Conservation (phyloP, 495 filamentous ascomycete genomes). For the Aspergillus egyptiacus region DNA sequence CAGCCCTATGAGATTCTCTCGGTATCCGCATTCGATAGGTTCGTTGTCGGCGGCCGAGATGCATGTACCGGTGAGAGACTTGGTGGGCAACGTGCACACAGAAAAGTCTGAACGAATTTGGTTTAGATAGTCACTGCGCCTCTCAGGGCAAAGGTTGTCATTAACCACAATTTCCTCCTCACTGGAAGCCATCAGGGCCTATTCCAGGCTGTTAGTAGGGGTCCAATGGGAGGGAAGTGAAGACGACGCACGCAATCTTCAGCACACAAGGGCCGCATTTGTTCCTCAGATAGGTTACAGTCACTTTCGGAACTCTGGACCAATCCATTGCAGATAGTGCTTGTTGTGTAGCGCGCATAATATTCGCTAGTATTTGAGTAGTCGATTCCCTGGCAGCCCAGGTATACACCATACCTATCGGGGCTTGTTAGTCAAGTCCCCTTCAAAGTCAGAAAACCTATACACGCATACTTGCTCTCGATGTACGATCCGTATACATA, state of each 20-base stretch:
- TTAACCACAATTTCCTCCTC: conserved; percentile 81
- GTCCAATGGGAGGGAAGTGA: background rate
- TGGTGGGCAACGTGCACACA: conserved; percentile 74
- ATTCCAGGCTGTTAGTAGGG: conserved; percentile 22
- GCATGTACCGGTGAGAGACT: conserved; percentile 69
- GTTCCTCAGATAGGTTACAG: conserved; percentile 57
- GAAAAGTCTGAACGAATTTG: conserved; percentile 92
- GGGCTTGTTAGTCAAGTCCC: conserved; percentile 14
- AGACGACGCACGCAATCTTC: conserved; percentile 70
- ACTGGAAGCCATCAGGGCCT: conserved; percentile 80
- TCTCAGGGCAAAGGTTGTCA: conserved; percentile 60
- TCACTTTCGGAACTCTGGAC: conserved; percentile 79
- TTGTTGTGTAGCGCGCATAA: conserved; percentile 92
- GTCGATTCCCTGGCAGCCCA: conserved; percentile 77
- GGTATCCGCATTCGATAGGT: conserved; percentile 81
- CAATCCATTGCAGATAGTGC: conserved; percentile 89
- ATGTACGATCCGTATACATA: conserved; percentile 74
- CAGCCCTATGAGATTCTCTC: conserved; percentile 71
- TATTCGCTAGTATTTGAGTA: conserved; percentile 72
- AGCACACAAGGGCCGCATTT: conserved; percentile 78
- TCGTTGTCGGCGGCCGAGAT: conserved; percentile 75
- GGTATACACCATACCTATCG: conserved; percentile 41
- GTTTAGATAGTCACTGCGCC: conserved; percentile 54
- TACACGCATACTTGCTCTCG: conserved; percentile 57
- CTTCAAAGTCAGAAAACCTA: background rate